phyloP scores from a whole-genome alignment of 108 stramenopile species.

The Bacterosira constricta region DNA sequence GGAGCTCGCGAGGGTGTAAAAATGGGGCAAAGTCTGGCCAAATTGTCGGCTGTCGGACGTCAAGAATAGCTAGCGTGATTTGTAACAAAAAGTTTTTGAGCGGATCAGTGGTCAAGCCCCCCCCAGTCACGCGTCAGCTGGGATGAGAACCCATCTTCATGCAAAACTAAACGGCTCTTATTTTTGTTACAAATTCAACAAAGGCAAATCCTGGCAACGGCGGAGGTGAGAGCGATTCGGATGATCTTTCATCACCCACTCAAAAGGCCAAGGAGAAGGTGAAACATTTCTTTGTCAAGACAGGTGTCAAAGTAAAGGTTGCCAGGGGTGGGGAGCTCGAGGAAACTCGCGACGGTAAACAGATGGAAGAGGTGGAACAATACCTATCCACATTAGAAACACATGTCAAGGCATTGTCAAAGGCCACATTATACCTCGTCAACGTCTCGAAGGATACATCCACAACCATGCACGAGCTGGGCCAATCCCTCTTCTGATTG shows the following conservation, averaged over 20 bases:
- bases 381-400: constrained; percentile 68
- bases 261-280: constrained; percentile 47
- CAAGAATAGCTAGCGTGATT: too few relatives aligned
- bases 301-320: constrained; percentile 51
- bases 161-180: too few relatives aligned
- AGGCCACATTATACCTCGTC: constrained; percentile 74
- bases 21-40: too few relatives aligned
- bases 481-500: constrained; percentile 78
- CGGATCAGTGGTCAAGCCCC: too few relatives aligned
- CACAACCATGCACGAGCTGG: constrained; percentile 77
- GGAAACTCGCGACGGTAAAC: constrained; percentile 63
- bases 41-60: too few relatives aligned
- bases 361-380: constrained; percentile 67
- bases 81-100: too few relatives aligned
- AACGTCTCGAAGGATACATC: constrained; percentile 67
- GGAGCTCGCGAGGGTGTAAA: too few relatives aligned
- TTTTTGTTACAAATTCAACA: too few relatives aligned
- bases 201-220: constrained; percentile 47
- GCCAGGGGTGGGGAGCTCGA: constrained; percentile 56
- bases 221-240: not conserved
- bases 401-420: constrained; percentile 75
- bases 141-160: too few relatives aligned
- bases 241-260: constrained; percentile 2
- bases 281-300: constrained; percentile 65
- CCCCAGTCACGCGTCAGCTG: too few relatives aligned